phyloP scores from a whole-genome alignment of 164 flowering plant genomes.

The Amborella trichopoda region DNA sequence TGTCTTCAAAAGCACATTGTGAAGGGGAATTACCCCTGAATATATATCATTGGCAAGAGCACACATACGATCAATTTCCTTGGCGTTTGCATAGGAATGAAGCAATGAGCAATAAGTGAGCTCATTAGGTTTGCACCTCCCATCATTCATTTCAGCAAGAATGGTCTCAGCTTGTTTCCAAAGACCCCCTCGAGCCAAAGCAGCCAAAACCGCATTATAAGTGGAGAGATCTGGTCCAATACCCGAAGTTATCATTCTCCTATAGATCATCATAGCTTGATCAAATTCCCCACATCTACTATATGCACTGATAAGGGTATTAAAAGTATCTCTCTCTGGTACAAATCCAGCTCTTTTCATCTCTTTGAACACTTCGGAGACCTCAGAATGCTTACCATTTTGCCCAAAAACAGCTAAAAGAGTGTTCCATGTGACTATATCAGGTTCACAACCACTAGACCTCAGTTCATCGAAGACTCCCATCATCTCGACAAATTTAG shows the following conservation, averaged over 20 bases:
- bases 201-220: conserved; percentile 86
- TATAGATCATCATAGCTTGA: conserved; percentile 70
- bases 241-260: conserved; percentile 57
- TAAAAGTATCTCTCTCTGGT: conserved; percentile 87
- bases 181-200: conserved; percentile 78
- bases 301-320: conserved; percentile 81
- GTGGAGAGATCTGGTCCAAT: conserved; percentile 79
- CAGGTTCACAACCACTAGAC: conserved; percentile 42
- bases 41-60: conserved; percentile 70
- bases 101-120: conserved; percentile 63
- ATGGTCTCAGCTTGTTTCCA: conserved; percentile 86
- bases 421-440: conserved; percentile 93
- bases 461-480: conserved; percentile 68
- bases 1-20: conserved; percentile 56
- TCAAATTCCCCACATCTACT: conserved; percentile 69
- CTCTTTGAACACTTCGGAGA: conserved; percentile 76
- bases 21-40: conserved; percentile 45
- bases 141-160: conserved; percentile 66
- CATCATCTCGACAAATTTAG: conserved; percentile 83
- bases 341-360: conserved; percentile 91
- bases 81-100: conserved; percentile 88
- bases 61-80: conserved; percentile 50
- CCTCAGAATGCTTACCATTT: conserved; percentile 84
- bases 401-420: conserved; percentile 84
- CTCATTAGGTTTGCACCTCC: conserved; percentile 70